These are phyloP conservation scores for Kwoniella mangroviensis DNA, from an alignment of 768 basidiomycete genomes.

Conservation along the genomic window DNA sequence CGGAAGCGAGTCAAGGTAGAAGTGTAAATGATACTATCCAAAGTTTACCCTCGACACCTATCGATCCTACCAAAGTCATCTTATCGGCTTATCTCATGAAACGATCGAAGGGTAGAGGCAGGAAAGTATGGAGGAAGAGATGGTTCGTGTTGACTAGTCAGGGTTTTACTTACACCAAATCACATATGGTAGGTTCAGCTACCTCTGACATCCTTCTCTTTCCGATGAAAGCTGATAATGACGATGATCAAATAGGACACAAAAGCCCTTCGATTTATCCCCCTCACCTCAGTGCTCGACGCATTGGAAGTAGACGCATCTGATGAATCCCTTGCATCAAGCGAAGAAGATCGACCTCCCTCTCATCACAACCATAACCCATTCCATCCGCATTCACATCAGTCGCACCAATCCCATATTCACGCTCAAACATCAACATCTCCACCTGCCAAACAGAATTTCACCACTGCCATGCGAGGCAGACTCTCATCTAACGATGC, in stretches of 20 bases:
- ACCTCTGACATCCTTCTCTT: neutral
- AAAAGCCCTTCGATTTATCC: slow-evolving; percentile 83
- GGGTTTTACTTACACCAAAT: slow-evolving; percentile 82
- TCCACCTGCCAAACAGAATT: slow-evolving; percentile 17
- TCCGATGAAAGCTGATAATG: neutral
- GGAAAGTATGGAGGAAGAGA: slow-evolving; percentile 92
- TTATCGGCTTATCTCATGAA: slow-evolving; percentile 94
- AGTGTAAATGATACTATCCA: slow-evolving; percentile 2
- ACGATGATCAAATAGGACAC: slow-evolving; percentile 68
- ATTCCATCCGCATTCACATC: slow-evolving; percentile 15
- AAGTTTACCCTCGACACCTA: slow-evolving; percentile 48
- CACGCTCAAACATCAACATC: slow-evolving; percentile 5
- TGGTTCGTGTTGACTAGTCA: slow-evolving; percentile 95
- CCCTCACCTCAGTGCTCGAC: slow-evolving; percentile 82
- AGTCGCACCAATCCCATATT: neutral
- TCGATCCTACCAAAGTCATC: slow-evolving; percentile 77
- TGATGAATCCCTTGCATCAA: slow-evolving; percentile 36
- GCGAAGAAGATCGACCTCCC: slow-evolving; percentile 49
- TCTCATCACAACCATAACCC: slow-evolving; percentile 13
- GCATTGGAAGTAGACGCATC: slow-evolving; percentile 78
- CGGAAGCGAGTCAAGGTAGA: slow-evolving; percentile 3
- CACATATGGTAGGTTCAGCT: slow-evolving; percentile 83
- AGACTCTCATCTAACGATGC: slow-evolving; percentile 23
- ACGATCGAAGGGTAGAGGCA: slow-evolving; percentile 74
- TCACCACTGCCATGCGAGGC: slow-evolving; percentile 20